Evolutionary conservation across 495 filamentous ascomycete genomes (phyloP), one percentile per base, ranked within the genome.

Genomic region (Cryomyces minteri): DNA sequence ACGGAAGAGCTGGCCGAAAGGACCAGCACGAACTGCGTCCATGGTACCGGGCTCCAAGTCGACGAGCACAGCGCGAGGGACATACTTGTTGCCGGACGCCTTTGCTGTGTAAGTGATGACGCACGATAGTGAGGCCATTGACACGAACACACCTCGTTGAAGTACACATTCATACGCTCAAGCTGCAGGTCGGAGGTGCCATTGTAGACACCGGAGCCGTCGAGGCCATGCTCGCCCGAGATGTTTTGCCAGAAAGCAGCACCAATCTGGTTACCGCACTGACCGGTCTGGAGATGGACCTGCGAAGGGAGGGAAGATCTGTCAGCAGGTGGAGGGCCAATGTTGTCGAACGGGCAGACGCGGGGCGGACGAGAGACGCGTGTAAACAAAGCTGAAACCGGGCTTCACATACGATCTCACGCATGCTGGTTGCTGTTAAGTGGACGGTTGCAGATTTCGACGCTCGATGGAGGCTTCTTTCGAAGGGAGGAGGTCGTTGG

Each of bases 91-190:
- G 61, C 79, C 79, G 54, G 80, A 82, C 49, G 85, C 92, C 88
- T 96, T 51, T 31, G 12, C 9, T 41, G 31, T 45, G 49, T 49
- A 33, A 51, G 55, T 52, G 12, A 58, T 45, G 28, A 44, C 45
- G 4, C 43, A 40, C 36, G 39, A 11, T 43, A 32, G 40, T 12
- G n/a, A 10, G 34, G 12, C 3, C 9, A 40, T 47, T 32, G 9
- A 32, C 30, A 18, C 25, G 10, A 49, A 65, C 71, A 46, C 65
- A 94, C 88, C 82, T 96, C 85, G 72, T 95, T 99, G 79, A 99
- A 99, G 79, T 99, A 99, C 66, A 99, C 90, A 71, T 88, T 99
- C 88, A 99, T 94, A 61, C 90, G 88, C 80, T 99, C 90, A 50
- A 95, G 74, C 74, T 99, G 90, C 62, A 99, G 87, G 68, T 96